phyloP scores from a whole-genome alignment of 192 early-diverging fungal genomes.

The Coemansia sp. region DNA sequence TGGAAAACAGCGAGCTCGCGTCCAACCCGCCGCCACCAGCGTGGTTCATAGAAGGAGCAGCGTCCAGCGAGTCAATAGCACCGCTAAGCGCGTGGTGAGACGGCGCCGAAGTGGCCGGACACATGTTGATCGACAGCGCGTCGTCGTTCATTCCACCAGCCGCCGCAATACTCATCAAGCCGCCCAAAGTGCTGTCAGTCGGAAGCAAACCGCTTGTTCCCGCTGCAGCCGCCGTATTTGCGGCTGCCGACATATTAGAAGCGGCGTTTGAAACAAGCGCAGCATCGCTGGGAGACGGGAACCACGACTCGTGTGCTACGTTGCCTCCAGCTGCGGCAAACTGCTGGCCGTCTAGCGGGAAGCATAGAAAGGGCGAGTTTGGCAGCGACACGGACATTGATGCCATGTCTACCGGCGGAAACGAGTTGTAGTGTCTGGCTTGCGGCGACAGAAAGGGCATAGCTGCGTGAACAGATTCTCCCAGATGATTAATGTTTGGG shows the following conservation, averaged over 20 bases:
- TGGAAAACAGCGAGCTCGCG: not conserved
- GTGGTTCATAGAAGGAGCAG: not conserved
- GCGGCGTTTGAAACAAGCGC: slow-evolving; percentile 14
- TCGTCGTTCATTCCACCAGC: not conserved
- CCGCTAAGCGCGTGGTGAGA: not conserved
- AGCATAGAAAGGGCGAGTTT: slow-evolving; percentile 39
- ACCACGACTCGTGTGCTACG: slow-evolving; percentile 31
- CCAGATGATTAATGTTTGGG: not conserved
- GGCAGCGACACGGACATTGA: slow-evolving; percentile 43
- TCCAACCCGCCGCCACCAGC: not conserved
- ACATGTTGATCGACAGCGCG: slow-evolving; percentile 12
- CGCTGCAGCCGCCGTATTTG: not conserved
- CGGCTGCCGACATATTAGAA: not conserved
- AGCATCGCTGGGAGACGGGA: slow-evolving; percentile 40
- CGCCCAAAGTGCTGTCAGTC: slow-evolving; percentile 5
- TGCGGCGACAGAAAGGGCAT: slow-evolving; percentile 44
- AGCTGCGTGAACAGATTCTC: not conserved
- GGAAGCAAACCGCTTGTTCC: not conserved
- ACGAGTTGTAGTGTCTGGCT: slow-evolving; percentile 8
- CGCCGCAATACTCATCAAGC: slow-evolving; percentile 11
- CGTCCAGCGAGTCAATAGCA: not conserved
- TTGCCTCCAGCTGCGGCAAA: slow-evolving; percentile 6
- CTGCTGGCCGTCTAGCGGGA: slow-evolving; percentile 22
- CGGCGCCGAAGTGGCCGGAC: not conserved
- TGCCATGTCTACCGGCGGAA: slow-evolving; percentile 25